Evolutionary conservation across 495 filamentous ascomycete genomes (phyloP), one percentile per base, ranked within the genome.

Genomic region (Corynascus novoguineensis): DNA sequence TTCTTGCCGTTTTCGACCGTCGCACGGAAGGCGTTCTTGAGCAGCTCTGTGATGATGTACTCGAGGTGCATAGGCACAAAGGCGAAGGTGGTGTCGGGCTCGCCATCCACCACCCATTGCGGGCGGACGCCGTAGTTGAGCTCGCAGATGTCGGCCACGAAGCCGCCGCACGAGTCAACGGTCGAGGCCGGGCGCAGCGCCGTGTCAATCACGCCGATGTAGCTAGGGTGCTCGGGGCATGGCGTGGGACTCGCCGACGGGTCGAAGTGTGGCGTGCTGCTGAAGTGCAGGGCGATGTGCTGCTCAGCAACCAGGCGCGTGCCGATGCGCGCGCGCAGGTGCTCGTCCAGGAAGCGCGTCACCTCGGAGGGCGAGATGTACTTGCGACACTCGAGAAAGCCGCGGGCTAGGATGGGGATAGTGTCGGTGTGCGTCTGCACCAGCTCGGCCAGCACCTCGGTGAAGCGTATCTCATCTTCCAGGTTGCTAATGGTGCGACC

Each of bases 181-280:
- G 88, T 89, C 21, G 79, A 78, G 0, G 92, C 87, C 0, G 92
- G 93, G 25, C 85, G 88, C 21, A 98, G 73, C 1, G 86, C 85
- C 0, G 93, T 97, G 74, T 98, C 93, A 58, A 98, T 97, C 10
- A 96, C 91, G n/a, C 93, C 93, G 58, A 96, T 95, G 66, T 91
- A 96, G 51, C 83, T 85, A 0, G 83, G 81, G 10, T 82, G 72
- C 25, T 78, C 74, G 1, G 78, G 73, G n/a, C 72, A 76, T 9
- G 76, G 75, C 1, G 68, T 74, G 9, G 71, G 71, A 35, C 64
- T 71, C 55, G 71, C 66, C 46, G 55, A 57, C 3, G 73, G 75
- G 50, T 82, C 78, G 45, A 77, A 75, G 67, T 88, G 83, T 25
- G 88, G 86, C 40, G 86, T 83, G 10, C 84, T 87, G 44, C 88